Evolutionary conservation across 306 rosid genomes (phyloP).

Genomic region (Cyamopsis tetragonoloba): DNA sequence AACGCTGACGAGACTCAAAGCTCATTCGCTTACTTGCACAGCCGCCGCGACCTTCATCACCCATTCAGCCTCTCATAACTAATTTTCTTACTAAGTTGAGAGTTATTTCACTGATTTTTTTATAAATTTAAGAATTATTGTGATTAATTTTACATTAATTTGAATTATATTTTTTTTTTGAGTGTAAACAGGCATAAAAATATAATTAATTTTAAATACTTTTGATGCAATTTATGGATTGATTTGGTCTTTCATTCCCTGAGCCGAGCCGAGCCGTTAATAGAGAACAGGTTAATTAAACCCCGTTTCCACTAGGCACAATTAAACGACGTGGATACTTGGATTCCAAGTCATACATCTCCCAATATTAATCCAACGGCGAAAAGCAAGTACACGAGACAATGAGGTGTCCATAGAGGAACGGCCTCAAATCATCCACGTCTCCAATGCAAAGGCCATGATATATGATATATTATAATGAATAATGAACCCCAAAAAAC

Average conservation of each 20-base stretch:
- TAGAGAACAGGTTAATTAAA: not conserved
- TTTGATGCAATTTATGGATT: no score
- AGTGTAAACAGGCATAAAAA: no score
- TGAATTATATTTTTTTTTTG: no score
- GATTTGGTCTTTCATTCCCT: not conserved
- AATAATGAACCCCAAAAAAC: not conserved
- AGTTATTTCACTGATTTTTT: no score
- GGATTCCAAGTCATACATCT: not conserved
- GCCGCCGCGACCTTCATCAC: not conserved
- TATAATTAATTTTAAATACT: no score
- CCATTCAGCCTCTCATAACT: not conserved
- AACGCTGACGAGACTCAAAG: constrained; percentile 30
- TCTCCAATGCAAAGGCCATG: not conserved
- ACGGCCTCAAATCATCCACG: constrained; percentile 13
- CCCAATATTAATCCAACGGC: constrained; percentile 2
- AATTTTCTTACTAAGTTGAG: no score
- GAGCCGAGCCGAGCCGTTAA: not conserved
- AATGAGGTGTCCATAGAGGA: not conserved
- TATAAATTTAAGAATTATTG: no score
- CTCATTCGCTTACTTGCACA: not conserved
- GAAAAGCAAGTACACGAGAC: not conserved
- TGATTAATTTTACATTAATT: no score
- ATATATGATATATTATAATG: not conserved
- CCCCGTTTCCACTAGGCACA: not conserved
- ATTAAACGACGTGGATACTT: not conserved